These are phyloP conservation scores for Metschnikowia bowlesiae DNA, from an alignment of 805 yeast species.

Conservation along the genomic window DNA sequence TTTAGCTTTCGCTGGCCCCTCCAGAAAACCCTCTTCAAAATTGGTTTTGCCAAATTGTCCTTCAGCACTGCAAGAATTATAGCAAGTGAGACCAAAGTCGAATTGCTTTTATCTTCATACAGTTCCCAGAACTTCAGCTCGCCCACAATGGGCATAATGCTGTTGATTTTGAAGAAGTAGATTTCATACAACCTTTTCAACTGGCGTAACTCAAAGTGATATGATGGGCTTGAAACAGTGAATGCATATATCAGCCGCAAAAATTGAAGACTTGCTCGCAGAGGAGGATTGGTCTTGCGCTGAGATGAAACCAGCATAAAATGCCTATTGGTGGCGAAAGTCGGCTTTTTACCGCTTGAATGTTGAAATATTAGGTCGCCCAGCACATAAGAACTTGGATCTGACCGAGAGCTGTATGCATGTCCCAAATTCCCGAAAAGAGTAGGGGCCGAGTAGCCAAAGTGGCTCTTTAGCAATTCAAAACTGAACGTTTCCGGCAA, in stretches of 20 bases:
- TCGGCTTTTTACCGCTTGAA: neutral
- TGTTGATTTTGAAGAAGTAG: slow-evolving; percentile 30
- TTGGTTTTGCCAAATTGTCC: slow-evolving; percentile 25
- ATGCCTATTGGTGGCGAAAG: neutral
- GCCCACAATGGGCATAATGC: slow-evolving; percentile 30
- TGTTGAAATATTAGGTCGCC: neutral
- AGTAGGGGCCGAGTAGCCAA: slow-evolving; percentile 20
- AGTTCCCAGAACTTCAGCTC: slow-evolving; percentile 27
- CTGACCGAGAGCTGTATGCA: neutral
- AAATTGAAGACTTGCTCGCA: slow-evolving; percentile 17
- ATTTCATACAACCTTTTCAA: slow-evolving; percentile 20
- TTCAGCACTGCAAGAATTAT: slow-evolving; percentile 26
- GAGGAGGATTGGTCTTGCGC: neutral
- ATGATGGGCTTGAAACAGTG: slow-evolving; percentile 27
- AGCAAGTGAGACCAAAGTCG: slow-evolving; percentile 22
- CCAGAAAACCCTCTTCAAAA: slow-evolving; percentile 20
- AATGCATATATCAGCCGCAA: slow-evolving; percentile 35
- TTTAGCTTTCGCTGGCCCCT: slow-evolving; percentile 6
- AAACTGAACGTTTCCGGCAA: slow-evolving; percentile 1
- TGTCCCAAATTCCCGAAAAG: neutral
- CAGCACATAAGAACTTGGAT: neutral
- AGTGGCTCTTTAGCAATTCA: slow-evolving; percentile 14
- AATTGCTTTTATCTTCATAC: slow-evolving; percentile 18
- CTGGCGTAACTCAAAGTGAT: slow-evolving; percentile 18
- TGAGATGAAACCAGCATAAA: neutral